These are phyloP conservation scores for Grosmannia serpens DNA, from an alignment of 2,329 filamentous ascomycete species.

Conservation along the genomic window DNA sequence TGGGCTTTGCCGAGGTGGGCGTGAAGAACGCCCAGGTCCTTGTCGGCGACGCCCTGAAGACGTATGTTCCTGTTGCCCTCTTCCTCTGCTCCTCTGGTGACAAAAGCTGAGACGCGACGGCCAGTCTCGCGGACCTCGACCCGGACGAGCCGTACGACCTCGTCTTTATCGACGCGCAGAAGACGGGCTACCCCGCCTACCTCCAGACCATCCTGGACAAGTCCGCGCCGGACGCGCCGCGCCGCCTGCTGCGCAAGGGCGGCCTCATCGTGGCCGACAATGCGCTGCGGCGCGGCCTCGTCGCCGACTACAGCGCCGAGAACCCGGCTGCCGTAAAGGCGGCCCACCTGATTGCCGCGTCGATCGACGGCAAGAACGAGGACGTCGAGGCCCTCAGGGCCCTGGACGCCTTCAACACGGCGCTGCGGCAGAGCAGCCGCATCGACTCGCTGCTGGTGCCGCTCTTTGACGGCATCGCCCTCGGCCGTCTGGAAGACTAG, in stretches of 20 bases:
- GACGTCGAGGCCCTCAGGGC: constrained; percentile 10
- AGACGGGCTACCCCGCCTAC: constrained; percentile 38
- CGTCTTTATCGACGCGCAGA: constrained; percentile 43
- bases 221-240: constrained; percentile 25
- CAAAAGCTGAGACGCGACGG: background rate
- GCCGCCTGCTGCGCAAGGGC: constrained; percentile 33
- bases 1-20: constrained; percentile 26
- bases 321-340: constrained; percentile 18
- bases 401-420: constrained; percentile 23
- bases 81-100: background rate
- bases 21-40: constrained; percentile 34
- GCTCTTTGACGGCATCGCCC: constrained; percentile 25
- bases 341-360: constrained; percentile 1
- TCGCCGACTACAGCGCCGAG: constrained; percentile 25
- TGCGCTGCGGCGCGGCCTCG: constrained; percentile 34
- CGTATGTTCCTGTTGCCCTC: constrained; percentile 20
- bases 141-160: constrained; percentile 35
- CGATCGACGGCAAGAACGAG: background rate
- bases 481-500: constrained; percentile 18
- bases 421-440: constrained; percentile 17
- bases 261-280: constrained; percentile 45
- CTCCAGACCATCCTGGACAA: constrained; percentile 31
- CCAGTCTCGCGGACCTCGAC: constrained; percentile 22
- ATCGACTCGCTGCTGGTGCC: constrained; percentile 26
- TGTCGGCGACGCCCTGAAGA: constrained; percentile 33